Percentiles rank a stretch among this genome's conserved stretches.
These are phyloP conservation scores for Beta vulgaris DNA, from an alignment of 148 eudicot species.

Conservation along the genomic window DNA sequence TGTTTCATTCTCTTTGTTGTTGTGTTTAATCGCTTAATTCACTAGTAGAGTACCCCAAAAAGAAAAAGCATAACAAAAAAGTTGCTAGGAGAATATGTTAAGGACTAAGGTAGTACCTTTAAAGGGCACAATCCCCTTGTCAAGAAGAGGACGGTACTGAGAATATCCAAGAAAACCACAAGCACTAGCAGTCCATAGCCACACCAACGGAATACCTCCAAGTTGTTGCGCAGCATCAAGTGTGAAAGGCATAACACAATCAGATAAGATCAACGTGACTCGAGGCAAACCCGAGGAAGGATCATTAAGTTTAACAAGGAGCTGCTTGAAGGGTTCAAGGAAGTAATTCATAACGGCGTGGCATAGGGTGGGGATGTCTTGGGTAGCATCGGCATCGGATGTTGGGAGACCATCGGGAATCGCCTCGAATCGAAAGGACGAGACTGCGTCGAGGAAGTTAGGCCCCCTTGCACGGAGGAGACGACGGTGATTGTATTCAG, in stretches of 20 bases:
- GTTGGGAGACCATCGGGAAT: conserved; percentile 45
- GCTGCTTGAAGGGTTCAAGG: conserved; percentile 29
- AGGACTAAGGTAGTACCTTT: conserved; percentile 37
- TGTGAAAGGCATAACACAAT: conserved; percentile 35
- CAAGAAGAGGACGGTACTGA: conserved; percentile 14
- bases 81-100: too few relatives aligned
- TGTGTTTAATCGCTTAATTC: too few relatives aligned
- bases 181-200: conserved; percentile 40
- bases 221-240: conserved; percentile 13
- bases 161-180: conserved; percentile 35
- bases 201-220: conserved; percentile 26
- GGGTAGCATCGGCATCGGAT: conserved; percentile 35
- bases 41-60: too few relatives aligned
- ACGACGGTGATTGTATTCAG: conserved; percentile 37
- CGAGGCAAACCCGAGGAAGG: conserved; percentile 13
- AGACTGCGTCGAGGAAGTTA: conserved; percentile 21
- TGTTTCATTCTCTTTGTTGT: too few relatives aligned
- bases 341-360: conserved; percentile 7
- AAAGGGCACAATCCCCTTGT: conserved; percentile 31
- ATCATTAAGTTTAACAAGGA: conserved; percentile 2
- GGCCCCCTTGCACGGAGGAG: conserved; percentile 36
- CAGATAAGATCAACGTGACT: conserved; percentile 33
- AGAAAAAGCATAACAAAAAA: too few relatives aligned
- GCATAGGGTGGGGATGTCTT: conserved; percentile 30
- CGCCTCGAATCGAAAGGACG: conserved; percentile 34